Percentiles rank a stretch among this genome's conserved stretches.
These are phyloP conservation scores for Pleurotus salmoneostramineus DNA, from an alignment of 768 basidiomycete genomes.

Conservation along the genomic window DNA sequence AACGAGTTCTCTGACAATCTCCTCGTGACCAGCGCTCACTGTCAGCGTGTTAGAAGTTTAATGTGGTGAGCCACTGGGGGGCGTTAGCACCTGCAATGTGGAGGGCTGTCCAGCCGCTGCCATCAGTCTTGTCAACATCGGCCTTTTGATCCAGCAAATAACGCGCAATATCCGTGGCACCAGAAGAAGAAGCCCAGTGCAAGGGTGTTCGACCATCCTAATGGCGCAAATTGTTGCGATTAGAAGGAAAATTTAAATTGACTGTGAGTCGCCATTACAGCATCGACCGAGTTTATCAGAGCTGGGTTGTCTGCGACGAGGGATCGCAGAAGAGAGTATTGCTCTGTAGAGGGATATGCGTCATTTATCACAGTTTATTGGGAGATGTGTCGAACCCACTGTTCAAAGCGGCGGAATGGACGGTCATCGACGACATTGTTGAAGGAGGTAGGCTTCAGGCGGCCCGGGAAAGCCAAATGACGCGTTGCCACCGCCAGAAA, in stretches of 20 bases:
- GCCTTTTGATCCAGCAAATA: slow-evolving; percentile 70
- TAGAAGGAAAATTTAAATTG: background rate
- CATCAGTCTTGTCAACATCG: slow-evolving; percentile 64
- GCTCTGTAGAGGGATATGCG: slow-evolving; percentile 39
- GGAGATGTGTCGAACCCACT: slow-evolving; percentile 30
- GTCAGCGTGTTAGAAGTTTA: slow-evolving; percentile 14
- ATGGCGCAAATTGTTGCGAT: background rate
- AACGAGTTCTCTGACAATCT: slow-evolving; percentile 69
- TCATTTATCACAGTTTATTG: background rate
- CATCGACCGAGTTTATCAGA: slow-evolving; percentile 59
- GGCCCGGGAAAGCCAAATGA: background rate
- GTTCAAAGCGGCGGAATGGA: slow-evolving; percentile 70
- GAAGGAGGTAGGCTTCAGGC: background rate
- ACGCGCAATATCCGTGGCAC: slow-evolving; percentile 59
- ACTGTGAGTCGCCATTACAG: slow-evolving; percentile 31
- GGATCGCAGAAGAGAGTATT: slow-evolving; percentile 64
- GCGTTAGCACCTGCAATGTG: slow-evolving; percentile 64
- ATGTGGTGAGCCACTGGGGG: background rate
- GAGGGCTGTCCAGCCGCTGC: slow-evolving; percentile 71
- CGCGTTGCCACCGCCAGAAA: slow-evolving; percentile 8
- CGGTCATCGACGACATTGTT: slow-evolving; percentile 40
- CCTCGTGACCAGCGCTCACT: slow-evolving; percentile 83
- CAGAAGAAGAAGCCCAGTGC: slow-evolving; percentile 84
- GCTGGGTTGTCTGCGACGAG: slow-evolving; percentile 60
- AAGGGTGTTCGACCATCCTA: slow-evolving; percentile 79